A percentile compares a stretch with the other conserved stretches of the same genome.
Conservation (phyloP, 768 basidiomycete species). For the Kwoniella sp. region DNA sequence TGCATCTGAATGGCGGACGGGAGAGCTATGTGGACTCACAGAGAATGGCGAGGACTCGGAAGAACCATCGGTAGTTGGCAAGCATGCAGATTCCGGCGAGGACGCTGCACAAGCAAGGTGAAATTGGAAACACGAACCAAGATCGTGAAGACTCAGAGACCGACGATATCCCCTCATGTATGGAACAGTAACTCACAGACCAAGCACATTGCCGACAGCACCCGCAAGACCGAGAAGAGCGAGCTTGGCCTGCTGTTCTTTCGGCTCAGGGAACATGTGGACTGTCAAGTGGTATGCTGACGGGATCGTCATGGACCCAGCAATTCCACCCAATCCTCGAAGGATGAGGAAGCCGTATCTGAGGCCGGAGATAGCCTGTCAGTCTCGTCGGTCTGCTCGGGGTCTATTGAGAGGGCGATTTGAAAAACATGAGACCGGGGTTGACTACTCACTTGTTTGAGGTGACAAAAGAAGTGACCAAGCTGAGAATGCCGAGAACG, state of each 20-base stretch:
- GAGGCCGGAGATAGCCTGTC: background rate
- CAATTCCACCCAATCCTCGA: slow-evolving; percentile 62
- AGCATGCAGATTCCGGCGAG: slow-evolving; percentile 43
- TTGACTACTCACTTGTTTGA: slow-evolving; percentile 51
- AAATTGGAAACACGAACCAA: background rate
- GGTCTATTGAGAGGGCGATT: too few relatives aligned
- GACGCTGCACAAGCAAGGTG: slow-evolving; percentile 14
- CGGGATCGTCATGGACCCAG: slow-evolving; percentile 59
- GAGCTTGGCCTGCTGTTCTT: slow-evolving; percentile 61
- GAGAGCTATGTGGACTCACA: slow-evolving; percentile 29
- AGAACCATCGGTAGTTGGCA: slow-evolving; percentile 61
- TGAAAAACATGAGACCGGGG: too few relatives aligned
- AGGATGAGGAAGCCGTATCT: slow-evolving; percentile 61
- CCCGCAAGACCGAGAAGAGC: slow-evolving; percentile 61
- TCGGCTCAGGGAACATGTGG: slow-evolving; percentile 61
- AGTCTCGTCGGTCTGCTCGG: too few relatives aligned
- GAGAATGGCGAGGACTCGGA: slow-evolving; percentile 61
- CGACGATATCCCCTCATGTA: too few relatives aligned
- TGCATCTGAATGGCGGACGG: background rate
- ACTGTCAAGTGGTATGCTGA: slow-evolving; percentile 60
- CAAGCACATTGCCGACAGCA: slow-evolving; percentile 60
- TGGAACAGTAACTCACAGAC: slow-evolving; percentile 37
- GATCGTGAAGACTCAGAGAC: too few relatives aligned
- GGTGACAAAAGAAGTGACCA: slow-evolving; percentile 61
- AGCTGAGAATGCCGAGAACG: slow-evolving; percentile 59